Evolutionary conservation across 176 grass and related monocot species (phyloP), one percentile per base, ranked within the genome.

Genomic region (Calamus simplicifolius): DNA sequence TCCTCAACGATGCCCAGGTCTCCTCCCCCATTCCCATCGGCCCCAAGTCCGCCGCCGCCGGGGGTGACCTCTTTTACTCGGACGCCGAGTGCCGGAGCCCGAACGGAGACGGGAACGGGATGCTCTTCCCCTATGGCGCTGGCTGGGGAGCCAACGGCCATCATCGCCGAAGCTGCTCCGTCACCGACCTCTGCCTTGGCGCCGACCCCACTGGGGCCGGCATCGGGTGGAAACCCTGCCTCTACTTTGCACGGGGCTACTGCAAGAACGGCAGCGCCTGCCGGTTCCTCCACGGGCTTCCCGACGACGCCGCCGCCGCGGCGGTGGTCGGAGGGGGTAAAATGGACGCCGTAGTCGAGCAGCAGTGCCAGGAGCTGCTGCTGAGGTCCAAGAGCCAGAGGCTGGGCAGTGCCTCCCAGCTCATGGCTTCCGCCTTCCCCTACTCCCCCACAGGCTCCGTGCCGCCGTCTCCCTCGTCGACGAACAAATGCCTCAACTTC

Each of bases 181-280:
- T 85, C 27, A 80, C 69, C 66, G 91, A 96, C 63, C 57, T 75
- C 68, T 81, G 77, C 83, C 73, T 95, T 48, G 69, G 79, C 0
- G 86, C 78, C 0, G 69, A 43, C 2, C 35, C 35, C 2, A 8
- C 51, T 15, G 50, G 57, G 0, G 76, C 58, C 4, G 69, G 72
- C 0, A 63, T 90, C 49, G 91, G 83, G 5, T 87, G 83, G 83
- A 86, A 87, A 71, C 86, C 86, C 5, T 96, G 91, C 66, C 86
- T 90, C 19, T 90, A 96, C 72, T 96, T 81, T 49, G 80, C 91
- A 0, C 79, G 91, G 31, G 91, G 91, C 2, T 96, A 80, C 81
- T 96, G 91, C 78, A 96, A 96, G 71, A 96, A 96, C 64, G 91
- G 91, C 17, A 77, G 77, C 63, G 76, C 62, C 56, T 96, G 91